These are phyloP conservation scores for Cyclanthera cordifolia DNA, from an alignment of 306 rosid species.

Conservation along the genomic window DNA sequence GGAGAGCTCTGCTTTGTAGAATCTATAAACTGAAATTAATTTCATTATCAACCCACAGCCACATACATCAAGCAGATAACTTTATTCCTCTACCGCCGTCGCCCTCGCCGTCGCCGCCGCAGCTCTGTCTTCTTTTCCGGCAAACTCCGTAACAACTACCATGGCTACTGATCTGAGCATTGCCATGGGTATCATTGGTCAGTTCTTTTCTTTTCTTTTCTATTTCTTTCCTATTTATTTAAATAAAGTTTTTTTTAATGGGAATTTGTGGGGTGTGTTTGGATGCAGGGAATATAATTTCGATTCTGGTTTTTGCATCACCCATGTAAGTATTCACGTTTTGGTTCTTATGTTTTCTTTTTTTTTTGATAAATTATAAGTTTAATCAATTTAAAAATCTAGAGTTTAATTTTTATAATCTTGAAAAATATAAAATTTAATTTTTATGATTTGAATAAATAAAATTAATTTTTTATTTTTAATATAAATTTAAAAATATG, in stretches of 20 bases:
- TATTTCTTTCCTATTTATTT: not conserved
- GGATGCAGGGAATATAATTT: slow-evolving; percentile 35
- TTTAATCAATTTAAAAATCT: too few relatives aligned
- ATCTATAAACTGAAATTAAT: slow-evolving; percentile 5
- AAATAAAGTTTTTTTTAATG: not conserved
- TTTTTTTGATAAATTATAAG: too few relatives aligned
- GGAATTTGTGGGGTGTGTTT: not conserved
- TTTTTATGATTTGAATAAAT: too few relatives aligned
- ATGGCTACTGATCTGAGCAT: slow-evolving; percentile 10
- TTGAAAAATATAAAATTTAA: too few relatives aligned
- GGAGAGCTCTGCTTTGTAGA: not conserved
- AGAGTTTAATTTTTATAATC: too few relatives aligned
- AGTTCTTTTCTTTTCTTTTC: not conserved
- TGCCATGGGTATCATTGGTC: slow-evolving; percentile 13
- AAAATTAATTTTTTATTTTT: too few relatives aligned
- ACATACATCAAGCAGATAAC: not conserved
- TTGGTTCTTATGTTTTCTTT: too few relatives aligned
- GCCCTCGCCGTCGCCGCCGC: not conserved
- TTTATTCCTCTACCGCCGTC: not conserved
- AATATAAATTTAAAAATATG: too few relatives aligned
- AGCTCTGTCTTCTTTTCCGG: not conserved
- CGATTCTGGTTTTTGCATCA: slow-evolving; percentile 38
- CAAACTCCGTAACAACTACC: not conserved
- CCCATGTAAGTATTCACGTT: slow-evolving; percentile 31
- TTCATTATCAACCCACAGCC: not conserved